Percentiles rank a stretch among this genome's conserved stretches.
These are phyloP conservation scores for Ophiognomonia clavigignenti-juglandacearum DNA, from an alignment of 2,329 filamentous ascomycete species.

Conservation along the genomic window DNA sequence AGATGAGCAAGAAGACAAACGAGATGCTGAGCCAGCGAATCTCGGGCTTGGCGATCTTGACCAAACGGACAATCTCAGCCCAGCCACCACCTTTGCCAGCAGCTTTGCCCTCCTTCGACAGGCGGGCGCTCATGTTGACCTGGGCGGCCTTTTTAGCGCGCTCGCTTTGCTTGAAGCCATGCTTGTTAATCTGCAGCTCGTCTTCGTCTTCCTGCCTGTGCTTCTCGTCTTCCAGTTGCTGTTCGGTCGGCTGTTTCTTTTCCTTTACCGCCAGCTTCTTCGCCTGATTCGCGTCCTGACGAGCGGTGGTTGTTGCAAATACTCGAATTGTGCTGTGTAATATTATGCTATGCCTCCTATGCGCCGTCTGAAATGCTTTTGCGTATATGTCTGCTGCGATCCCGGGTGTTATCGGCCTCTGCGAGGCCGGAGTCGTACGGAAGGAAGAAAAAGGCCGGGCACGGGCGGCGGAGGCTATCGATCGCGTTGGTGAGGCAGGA, in stretches of 20 bases:
- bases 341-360: constrained; percentile 15
- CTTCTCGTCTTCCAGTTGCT: constrained; percentile 20
- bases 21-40: constrained; percentile 71
- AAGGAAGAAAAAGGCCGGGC: constrained; percentile 2
- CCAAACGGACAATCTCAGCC: constrained; percentile 79
- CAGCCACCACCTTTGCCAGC: constrained; percentile 49
- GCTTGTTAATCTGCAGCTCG: constrained; percentile 22
- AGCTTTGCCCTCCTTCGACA: constrained; percentile 74
- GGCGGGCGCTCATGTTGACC: constrained; percentile 79
- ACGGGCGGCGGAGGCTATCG: not conserved
- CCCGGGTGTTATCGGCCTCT: not conserved
- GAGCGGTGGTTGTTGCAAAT: constrained; percentile 21
- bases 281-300: constrained; percentile 15
- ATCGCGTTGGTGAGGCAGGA: not conserved
- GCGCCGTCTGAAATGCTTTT: constrained; percentile 10
- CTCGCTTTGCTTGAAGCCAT: constrained; percentile 63
- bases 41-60: constrained; percentile 87
- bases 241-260: constrained; percentile 10
- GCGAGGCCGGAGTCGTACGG: not conserved
- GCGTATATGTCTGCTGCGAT: constrained; percentile 6
- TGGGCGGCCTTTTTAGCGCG: constrained; percentile 78
- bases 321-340: constrained; percentile 18
- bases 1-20: constrained; percentile 80
- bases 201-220: constrained; percentile 22
- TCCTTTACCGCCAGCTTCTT: constrained; percentile 10